Evolutionary conservation across 257 asterid species (phyloP).

Genomic region (Ilex aquifolium): DNA sequence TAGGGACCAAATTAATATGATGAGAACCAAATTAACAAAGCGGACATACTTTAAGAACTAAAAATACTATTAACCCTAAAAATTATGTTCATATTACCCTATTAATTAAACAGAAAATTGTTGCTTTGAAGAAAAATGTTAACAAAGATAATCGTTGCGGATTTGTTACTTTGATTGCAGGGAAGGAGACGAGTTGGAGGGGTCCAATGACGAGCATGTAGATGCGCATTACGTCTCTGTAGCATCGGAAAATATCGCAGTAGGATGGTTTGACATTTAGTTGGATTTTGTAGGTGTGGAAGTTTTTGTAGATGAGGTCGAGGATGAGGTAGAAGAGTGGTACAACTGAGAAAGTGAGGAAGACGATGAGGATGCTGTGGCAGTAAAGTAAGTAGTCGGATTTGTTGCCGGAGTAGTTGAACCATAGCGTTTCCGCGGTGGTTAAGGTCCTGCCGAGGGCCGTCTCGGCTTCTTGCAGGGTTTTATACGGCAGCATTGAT

Average conservation of each 20-base stretch:
- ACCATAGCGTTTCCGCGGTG: slow-evolving; percentile 69
- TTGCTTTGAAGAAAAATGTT: no score
- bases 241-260: slow-evolving; percentile 57
- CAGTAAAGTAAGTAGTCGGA: slow-evolving; percentile 87
- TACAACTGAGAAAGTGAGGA: slow-evolving; percentile 62
- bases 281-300: slow-evolving; percentile 61
- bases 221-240: slow-evolving; percentile 83
- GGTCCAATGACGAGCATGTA: slow-evolving; percentile 86
- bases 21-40: no score
- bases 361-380: slow-evolving; percentile 81
- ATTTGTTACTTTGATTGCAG: slow-evolving; percentile 53
- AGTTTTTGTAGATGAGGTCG: slow-evolving; percentile 35
- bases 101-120: no score
- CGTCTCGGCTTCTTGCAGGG: slow-evolving; percentile 67
- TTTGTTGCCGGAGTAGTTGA: slow-evolving; percentile 73
- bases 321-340: slow-evolving; percentile 70
- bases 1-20: no score
- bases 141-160: neutral
- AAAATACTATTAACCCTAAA: no score
- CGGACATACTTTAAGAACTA: no score
- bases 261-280: slow-evolving; percentile 65
- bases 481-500: slow-evolving; percentile 71
- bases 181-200: slow-evolving; percentile 82
- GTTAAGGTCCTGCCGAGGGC: slow-evolving; percentile 73
- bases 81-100: no score